Evolutionary conservation across 2,329 filamentous ascomycete species (phyloP).

Genomic region (Monosporascus sp.): DNA sequence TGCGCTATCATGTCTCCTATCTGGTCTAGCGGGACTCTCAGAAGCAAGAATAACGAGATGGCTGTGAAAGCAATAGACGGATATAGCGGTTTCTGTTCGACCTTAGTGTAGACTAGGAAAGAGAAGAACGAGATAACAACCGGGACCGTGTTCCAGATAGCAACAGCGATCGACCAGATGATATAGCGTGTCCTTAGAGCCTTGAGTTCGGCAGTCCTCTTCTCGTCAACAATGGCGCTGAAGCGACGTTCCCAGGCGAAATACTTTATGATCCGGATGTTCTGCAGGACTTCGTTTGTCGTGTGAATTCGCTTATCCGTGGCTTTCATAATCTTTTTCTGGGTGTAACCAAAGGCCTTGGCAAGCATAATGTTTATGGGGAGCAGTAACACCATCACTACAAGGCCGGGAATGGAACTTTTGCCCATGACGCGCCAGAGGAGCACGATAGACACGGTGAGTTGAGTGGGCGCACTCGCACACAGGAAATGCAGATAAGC

Average conservation of each 20-base stretch:
- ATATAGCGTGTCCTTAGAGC: constrained; percentile 79
- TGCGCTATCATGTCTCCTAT: constrained; percentile 98
- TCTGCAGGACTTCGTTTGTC: constrained; percentile 94
- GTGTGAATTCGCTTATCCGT: constrained; percentile 95
- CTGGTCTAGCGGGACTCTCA: constrained; percentile 90
- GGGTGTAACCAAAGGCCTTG: constrained; percentile 75
- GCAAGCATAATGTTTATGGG: constrained; percentile 89
- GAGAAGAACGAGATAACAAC: constrained; percentile 95
- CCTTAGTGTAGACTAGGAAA: constrained; percentile 85
- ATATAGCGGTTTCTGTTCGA: constrained; percentile 84
- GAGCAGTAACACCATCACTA: constrained; percentile 82
- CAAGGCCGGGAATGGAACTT: constrained; percentile 88
- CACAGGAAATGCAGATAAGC: constrained; percentile 96
- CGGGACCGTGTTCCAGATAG: constrained; percentile 93
- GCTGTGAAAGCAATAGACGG: constrained; percentile 95
- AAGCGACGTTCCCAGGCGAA: constrained; percentile 98
- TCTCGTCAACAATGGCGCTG: constrained; percentile 79
- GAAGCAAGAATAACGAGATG: constrained; percentile 88
- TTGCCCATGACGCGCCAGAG: constrained; percentile 87
- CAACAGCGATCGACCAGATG: constrained; percentile 86
- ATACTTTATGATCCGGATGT: constrained; percentile 98
- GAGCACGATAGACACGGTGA: constrained; percentile 72
- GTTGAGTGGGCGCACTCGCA: constrained; percentile 83
- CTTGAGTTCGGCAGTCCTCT: constrained; percentile 71
- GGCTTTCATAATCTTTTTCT: constrained; percentile 85